phyloP scores from a whole-genome alignment of 108 stramenopile species.

The Nitzschia sp. region DNA sequence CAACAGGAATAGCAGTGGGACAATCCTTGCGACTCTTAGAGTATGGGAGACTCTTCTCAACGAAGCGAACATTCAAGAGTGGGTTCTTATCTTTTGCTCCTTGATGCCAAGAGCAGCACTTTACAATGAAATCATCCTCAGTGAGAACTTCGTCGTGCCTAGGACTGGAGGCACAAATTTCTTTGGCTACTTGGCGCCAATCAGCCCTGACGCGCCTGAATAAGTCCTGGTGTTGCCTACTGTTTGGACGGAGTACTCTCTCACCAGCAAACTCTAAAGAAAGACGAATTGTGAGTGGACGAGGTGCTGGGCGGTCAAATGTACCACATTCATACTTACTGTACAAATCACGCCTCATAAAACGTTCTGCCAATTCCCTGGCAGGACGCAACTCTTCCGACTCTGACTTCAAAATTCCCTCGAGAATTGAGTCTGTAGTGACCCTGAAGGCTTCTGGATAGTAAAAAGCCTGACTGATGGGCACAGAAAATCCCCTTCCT shows the following conservation, averaged over 20 bases:
- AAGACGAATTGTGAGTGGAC: not conserved
- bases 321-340: conserved; percentile 35
- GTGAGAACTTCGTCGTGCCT: conserved; percentile 14
- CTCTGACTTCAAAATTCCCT: conserved; percentile 45
- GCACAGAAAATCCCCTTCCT: conserved; percentile 29
- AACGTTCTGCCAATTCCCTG: conserved; percentile 48
- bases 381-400: conserved; percentile 52
- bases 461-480: conserved; percentile 64
- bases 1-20: conserved; percentile 43
- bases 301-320: too few species aligned
- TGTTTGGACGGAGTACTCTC: conserved; percentile 17
- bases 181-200: conserved; percentile 9
- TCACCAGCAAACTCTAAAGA: conserved; percentile 22
- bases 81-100: conserved; percentile 71
- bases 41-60: conserved; percentile 45
- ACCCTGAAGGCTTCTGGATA: conserved; percentile 46
- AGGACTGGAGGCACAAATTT: conserved; percentile 34
- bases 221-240: conserved; percentile 27
- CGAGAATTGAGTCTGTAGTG: conserved; percentile 61
- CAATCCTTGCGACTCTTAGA: conserved; percentile 33
- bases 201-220: conserved; percentile 7
- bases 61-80: conserved; percentile 65
- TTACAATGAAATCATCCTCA: conserved; percentile 62
- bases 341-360: conserved; percentile 53
- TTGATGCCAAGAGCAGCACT: conserved; percentile 61